These are phyloP conservation scores for Boletus insuetus DNA, from an alignment of 768 basidiomycete species.

Conservation along the genomic window DNA sequence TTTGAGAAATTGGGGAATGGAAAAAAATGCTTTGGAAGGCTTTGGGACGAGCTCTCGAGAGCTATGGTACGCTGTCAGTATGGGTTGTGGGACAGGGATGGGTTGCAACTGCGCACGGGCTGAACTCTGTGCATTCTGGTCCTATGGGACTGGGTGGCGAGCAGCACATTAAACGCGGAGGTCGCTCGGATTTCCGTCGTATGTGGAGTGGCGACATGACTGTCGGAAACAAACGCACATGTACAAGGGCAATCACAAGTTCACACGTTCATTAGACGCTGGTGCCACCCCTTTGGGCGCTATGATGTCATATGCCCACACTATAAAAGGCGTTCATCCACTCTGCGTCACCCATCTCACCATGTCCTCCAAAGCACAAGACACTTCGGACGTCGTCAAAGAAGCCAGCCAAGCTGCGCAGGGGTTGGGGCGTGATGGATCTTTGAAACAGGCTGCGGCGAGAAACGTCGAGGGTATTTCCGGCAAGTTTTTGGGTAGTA, in stretches of 20 bases:
- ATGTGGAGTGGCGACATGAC: neutral
- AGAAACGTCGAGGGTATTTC: neutral
- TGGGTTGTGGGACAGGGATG: neutral
- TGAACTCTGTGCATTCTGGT: neutral
- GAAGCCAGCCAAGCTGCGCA: neutral
- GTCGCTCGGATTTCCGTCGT: neutral
- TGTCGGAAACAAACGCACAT: neutral
- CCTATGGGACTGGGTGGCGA: neutral
- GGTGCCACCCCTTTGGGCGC: neutral
- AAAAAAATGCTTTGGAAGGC: neutral
- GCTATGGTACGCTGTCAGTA: conserved; percentile 7
- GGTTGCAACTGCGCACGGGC: conserved; percentile 1
- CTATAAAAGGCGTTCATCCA: neutral
- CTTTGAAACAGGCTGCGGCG: neutral
- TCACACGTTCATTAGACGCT: conserved; percentile 1
- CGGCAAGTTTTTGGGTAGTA: neutral
- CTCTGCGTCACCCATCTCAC: too few relatives aligned
- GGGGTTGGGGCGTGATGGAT: neutral
- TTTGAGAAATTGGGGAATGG: neutral
- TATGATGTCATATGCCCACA: conserved; percentile 7
- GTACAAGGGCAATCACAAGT: neutral
- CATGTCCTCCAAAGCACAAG: neutral
- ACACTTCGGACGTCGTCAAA: neutral
- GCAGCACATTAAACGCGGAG: neutral
- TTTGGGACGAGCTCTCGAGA: neutral